phyloP scores from a whole-genome alignment of 2,329 filamentous ascomycete genomes.

The Diaporthe sp. region DNA sequence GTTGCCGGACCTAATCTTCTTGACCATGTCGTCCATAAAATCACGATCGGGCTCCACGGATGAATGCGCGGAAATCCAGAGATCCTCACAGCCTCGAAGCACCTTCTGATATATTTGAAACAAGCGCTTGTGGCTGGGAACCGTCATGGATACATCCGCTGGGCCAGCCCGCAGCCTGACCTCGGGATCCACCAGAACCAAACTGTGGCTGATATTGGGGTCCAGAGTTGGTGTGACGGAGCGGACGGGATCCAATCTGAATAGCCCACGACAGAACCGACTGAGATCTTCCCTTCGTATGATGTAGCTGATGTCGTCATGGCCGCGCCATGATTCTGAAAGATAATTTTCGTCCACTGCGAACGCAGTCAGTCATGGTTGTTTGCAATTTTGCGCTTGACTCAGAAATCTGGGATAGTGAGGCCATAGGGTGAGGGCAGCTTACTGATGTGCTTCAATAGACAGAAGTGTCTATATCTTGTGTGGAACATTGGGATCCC shows the following conservation, averaged over 20 bases:
- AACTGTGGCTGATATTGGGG: not conserved
- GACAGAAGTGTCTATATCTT: not conserved
- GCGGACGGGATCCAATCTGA: not conserved
- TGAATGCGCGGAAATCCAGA: no score
- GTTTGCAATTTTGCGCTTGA: not conserved
- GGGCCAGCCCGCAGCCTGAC: no score
- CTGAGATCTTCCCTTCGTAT: not conserved
- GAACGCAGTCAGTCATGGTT: not conserved
- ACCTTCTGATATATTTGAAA: not conserved
- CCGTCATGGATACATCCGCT: not conserved
- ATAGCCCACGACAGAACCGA: not conserved
- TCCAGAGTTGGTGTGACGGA: not conserved
- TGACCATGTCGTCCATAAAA: no score
- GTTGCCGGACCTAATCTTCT: not conserved
- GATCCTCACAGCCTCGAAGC: not conserved
- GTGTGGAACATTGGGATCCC: not conserved
- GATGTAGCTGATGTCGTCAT: not conserved
- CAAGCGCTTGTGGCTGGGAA: not conserved
- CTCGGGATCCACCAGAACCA: not conserved
- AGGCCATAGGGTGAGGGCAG: not conserved
- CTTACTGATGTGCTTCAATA: not conserved
- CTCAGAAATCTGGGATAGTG: accelerated
- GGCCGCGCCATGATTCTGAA: not conserved
- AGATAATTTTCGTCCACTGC: not conserved
- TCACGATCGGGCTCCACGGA: not conserved